phyloP scores from a whole-genome alignment of 805 yeast species.

The Candida boidinii region DNA sequence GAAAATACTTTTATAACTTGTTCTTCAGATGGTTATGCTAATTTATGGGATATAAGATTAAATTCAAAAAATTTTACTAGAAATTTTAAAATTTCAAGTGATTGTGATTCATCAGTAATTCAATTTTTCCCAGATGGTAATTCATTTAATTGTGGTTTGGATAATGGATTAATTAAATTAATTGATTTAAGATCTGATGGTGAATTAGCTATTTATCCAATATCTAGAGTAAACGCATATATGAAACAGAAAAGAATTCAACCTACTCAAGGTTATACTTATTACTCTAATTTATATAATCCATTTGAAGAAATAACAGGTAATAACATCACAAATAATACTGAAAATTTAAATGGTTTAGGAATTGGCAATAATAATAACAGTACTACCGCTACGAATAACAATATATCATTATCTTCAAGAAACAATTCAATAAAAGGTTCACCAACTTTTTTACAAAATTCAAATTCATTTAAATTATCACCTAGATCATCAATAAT shows the following conservation, averaged over 20 bases:
- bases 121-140: slow-evolving; percentile 63
- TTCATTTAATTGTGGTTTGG: slow-evolving; percentile 68
- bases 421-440: no score
- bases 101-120: slow-evolving; percentile 53
- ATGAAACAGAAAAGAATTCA: no score
- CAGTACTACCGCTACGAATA: no score
- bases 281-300: no score
- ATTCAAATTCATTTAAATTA: slow-evolving; percentile 14
- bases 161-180: slow-evolving; percentile 63
- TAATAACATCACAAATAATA: no score
- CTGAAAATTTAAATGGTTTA: no score
- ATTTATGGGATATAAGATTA: slow-evolving; percentile 58
- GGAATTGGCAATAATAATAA: no score
- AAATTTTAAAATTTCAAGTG: slow-evolving; percentile 42
- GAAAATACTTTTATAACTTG: slow-evolving; percentile 43
- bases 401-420: no score
- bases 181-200: slow-evolving; percentile 77
- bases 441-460: no score
- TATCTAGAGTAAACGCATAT: slow-evolving; percentile 8
- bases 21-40: slow-evolving; percentile 60
- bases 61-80: slow-evolving; percentile 24
- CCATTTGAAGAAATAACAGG: no score
- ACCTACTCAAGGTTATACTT: no score
- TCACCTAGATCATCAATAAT: slow-evolving; percentile 19
- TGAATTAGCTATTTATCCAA: slow-evolving; percentile 42